Base-by-base conservation (phyloP, 2,329 filamentous ascomycete species). In the Fusarium anthophilum region DNA sequence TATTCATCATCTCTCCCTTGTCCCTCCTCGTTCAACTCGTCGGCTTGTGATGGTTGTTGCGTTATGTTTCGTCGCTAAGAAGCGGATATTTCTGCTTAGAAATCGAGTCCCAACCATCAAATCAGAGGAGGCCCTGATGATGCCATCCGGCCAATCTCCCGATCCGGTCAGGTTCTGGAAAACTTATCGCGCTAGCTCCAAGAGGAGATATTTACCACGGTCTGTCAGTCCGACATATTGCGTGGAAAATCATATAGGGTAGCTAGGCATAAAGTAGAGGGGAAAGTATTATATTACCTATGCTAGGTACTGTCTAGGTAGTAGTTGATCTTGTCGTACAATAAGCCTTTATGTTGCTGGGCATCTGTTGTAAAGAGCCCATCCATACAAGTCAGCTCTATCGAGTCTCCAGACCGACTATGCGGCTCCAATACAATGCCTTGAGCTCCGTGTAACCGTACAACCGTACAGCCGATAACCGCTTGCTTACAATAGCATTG, bases 51-150 rank as follows among this genome's bases (percentile, higher is more conserved):
- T 71, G 71, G 63, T 57, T 69, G 55, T 53, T 66, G 37, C 61
- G 35, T 63, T 38, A 22, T 64, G 44, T 66, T 66, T 32, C 45
- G 32, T 60, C 60, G 64, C 64, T 48, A 58, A 66, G 66, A 62
- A 66, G 58, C 57, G 47, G 63, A 56, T 50, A 58, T 64, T 67
- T 63, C 38, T 78, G 76, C 76, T 78, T 78, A 78, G 76, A 78
- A 78, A 78, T 78, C 76, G 73, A 45, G 45, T 30, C 20, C 51
- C 35, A 69, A 35, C 37, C 57, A 48, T 66, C 73, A 73, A 73
- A 77, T 76, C 71, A 59, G 75, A 72, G 50, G 54, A 59, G 58
- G 75, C 65, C 62, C 58, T 44, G 69, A 78, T 78, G 73, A 70
- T 77, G 76, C 69, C 71, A 78, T 78, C 68, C 72, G 74, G 63